Conservation (phyloP, 164 flowering plant species). For the Sedum album region DNA sequence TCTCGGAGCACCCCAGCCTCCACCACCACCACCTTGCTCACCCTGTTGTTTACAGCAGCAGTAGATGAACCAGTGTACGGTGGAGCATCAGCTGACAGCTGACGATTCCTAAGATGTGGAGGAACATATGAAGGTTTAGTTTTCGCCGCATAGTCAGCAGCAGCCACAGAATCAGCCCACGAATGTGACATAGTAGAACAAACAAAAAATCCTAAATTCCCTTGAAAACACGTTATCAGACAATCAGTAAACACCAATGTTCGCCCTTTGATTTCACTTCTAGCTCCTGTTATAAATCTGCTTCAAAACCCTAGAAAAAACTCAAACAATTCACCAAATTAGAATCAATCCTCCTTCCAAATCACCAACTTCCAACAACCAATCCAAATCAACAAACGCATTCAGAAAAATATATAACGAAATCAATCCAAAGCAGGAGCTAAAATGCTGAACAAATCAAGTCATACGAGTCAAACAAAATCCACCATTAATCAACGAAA, state of each 20-base stretch:
- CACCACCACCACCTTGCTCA: conserved; percentile 16
- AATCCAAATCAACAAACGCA: background rate
- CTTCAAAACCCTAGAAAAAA: background rate
- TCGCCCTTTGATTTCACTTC: no score
- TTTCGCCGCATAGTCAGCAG: conserved; percentile 18
- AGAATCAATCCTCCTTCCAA: background rate
- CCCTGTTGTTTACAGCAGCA: conserved; percentile 13
- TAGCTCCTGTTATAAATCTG: background rate
- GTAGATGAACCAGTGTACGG: conserved; percentile 17
- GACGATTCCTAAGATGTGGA: conserved; percentile 62
- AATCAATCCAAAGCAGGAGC: background rate
- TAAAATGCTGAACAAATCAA: no score
- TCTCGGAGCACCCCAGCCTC: conserved; percentile 17
- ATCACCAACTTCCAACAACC: background rate
- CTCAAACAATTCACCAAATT: background rate
- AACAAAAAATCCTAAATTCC: background rate
- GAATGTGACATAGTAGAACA: conserved; percentile 33
- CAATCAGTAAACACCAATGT: no score
- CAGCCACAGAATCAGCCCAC: conserved; percentile 47
- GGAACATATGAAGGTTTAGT: conserved; percentile 47
- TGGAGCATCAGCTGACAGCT: conserved; percentile 31
- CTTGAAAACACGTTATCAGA: no score
- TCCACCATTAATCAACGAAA: background rate
- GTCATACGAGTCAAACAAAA: background rate
- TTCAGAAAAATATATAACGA: background rate